A percentile compares a stretch with the other conserved stretches of the same genome.
Evolutionary conservation across 2,329 filamentous ascomycete genomes (phyloP).

Genomic region (Botrytis elliptica): DNA sequence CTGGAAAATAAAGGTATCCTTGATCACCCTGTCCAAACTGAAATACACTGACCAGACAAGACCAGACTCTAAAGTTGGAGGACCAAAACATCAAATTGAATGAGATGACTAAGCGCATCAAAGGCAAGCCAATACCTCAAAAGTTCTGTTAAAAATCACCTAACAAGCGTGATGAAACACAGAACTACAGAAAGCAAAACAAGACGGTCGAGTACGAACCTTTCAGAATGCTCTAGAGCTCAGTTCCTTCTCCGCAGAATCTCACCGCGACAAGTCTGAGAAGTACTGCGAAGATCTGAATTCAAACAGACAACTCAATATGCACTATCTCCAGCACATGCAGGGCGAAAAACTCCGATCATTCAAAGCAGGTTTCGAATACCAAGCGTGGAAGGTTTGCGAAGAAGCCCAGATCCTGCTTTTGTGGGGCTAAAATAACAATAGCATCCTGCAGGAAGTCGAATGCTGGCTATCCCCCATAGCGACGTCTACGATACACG

Average conservation of each 20-base stretch:
- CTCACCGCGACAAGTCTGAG: fast-evolving
- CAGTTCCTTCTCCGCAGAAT: background rate
- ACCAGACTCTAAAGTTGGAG: too few species aligned
- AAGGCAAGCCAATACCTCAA: too few species aligned
- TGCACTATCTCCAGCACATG: background rate
- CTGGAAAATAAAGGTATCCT: too few species aligned
- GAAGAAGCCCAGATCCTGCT: background rate
- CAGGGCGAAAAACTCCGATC: too few species aligned
- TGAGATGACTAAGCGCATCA: too few species aligned
- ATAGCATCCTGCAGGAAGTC: background rate
- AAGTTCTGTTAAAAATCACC: too few species aligned
- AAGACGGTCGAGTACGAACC: background rate
- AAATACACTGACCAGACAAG: too few species aligned
- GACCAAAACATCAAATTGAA: too few species aligned
- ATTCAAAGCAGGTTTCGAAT: too few species aligned
- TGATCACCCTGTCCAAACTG: too few species aligned
- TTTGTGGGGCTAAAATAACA: fast-evolving
- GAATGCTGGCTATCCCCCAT: background rate
- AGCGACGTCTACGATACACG: background rate
- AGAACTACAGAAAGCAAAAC: background rate
- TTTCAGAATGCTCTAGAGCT: background rate
- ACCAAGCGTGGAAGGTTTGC: background rate
- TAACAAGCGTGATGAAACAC: background rate
- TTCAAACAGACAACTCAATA: background rate
- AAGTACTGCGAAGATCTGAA: background rate